Evolutionary conservation across 2,329 filamentous ascomycete genomes (phyloP).

Genomic region (Penicillium nordicum): DNA sequence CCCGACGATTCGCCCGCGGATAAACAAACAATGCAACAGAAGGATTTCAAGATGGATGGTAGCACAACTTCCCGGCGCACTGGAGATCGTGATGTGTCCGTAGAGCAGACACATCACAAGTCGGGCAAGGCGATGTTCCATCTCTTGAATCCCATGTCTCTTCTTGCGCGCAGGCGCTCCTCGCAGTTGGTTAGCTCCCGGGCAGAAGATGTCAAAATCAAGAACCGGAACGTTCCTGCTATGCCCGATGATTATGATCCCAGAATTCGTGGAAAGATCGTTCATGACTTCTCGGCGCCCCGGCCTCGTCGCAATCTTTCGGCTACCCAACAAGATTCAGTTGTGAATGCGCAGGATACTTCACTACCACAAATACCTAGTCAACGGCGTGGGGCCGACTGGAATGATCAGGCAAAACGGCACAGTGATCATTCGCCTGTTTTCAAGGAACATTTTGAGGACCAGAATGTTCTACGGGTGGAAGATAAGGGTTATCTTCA

Average conservation of each 20-base stretch:
- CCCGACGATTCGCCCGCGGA: constrained; percentile 27
- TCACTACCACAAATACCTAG: constrained; percentile 11
- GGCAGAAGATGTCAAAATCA: constrained; percentile 51
- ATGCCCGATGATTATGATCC: constrained; percentile 62
- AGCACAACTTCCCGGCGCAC: constrained; percentile 19
- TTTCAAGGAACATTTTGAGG: constrained; percentile 61
- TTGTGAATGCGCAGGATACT: constrained; percentile 15
- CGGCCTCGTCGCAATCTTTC: constrained; percentile 45
- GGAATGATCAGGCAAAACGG: constrained; percentile 30
- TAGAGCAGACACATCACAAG: constrained; percentile 31
- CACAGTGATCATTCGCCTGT: constrained; percentile 53
- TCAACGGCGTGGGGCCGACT: constrained; percentile 14
- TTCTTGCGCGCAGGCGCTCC: constrained; percentile 56
- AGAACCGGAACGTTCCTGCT: constrained; percentile 48
- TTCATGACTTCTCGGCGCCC: constrained; percentile 64
- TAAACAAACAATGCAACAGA: constrained; percentile 21
- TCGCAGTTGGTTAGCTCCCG: constrained; percentile 49
- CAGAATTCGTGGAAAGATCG: constrained; percentile 59
- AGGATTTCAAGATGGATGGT: constrained; percentile 27
- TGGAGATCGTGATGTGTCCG: constrained; percentile 27
- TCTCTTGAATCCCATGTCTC: constrained; percentile 59
- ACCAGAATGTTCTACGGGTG: constrained; percentile 38
- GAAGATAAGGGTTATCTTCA: constrained; percentile 45
- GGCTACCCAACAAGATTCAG: constrained; percentile 16
- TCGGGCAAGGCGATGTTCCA: constrained; percentile 52